Evolutionary conservation across 2,329 filamentous ascomycete species (phyloP).

Genomic region (Arthroderma sp.): DNA sequence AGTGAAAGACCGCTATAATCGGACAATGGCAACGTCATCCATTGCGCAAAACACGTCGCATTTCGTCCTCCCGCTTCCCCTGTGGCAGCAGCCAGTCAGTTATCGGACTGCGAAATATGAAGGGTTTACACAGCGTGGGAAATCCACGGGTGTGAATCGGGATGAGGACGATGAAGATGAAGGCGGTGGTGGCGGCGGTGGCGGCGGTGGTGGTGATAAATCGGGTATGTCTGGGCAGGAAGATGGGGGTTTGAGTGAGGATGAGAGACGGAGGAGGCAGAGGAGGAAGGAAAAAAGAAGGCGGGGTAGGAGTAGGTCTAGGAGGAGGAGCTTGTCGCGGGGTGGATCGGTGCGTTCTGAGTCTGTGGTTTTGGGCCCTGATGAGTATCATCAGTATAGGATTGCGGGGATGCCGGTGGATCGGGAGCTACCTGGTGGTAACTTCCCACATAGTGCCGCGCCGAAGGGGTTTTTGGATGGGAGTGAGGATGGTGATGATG

Average conservation of each 20-base stretch:
- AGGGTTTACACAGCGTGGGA: slow-evolving; percentile 14
- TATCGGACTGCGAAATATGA: slow-evolving; percentile 25
- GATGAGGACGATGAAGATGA: slow-evolving; percentile 13
- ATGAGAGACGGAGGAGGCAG: background rate
- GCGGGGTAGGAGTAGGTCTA: background rate
- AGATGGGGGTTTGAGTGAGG: background rate
- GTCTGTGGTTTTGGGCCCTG: slow-evolving; percentile 23
- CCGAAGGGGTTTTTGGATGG: background rate
- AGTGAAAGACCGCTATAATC: too few relatives aligned
- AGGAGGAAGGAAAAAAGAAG: slow-evolving; percentile 9
- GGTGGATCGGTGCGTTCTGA: too few relatives aligned
- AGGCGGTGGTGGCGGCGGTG: slow-evolving; percentile 5
- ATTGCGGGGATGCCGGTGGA: slow-evolving; percentile 28
- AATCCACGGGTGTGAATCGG: background rate
- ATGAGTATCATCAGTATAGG: slow-evolving; percentile 31
- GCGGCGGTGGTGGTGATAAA: background rate
- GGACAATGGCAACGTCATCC: slow-evolving; percentile 11
- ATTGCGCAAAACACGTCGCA: slow-evolving; percentile 19
- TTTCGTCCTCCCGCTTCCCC: slow-evolving; percentile 26
- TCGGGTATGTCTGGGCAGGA: background rate
- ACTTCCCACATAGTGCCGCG: slow-evolving; percentile 29
- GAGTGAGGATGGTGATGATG: slow-evolving; percentile 3
- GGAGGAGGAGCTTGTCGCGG: slow-evolving; percentile 10
- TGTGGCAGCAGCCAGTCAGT: slow-evolving; percentile 24
- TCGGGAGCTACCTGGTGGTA: slow-evolving; percentile 24